Percentiles rank a stretch among this genome's conserved stretches.
These are phyloP conservation scores for Lactifluus volemus DNA, from an alignment of 768 basidiomycete genomes.

Conservation along the genomic window DNA sequence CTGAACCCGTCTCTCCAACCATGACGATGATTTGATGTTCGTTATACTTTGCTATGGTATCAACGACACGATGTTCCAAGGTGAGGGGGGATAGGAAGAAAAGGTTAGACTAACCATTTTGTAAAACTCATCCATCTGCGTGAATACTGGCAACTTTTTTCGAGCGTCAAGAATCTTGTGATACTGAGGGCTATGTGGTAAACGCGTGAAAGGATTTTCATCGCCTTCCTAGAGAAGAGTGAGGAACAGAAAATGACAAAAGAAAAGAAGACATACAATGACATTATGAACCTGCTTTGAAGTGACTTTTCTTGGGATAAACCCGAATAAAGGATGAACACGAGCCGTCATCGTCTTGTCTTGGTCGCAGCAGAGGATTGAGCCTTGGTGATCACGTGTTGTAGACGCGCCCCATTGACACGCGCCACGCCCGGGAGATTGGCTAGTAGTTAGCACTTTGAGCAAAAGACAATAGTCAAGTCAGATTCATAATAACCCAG, in stretches of 20 bases:
- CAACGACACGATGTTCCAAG: slow-evolving; percentile 24
- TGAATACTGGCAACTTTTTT: slow-evolving; percentile 84
- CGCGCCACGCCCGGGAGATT: slow-evolving; percentile 14
- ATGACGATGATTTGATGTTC: slow-evolving; percentile 82
- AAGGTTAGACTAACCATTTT: slow-evolving; percentile 55
- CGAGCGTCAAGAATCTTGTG: slow-evolving; percentile 77
- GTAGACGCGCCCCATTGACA: neutral
- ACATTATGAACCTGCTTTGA: slow-evolving; percentile 32
- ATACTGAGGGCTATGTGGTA: slow-evolving; percentile 69
- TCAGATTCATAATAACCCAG: slow-evolving; percentile 16
- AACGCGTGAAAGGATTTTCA: slow-evolving; percentile 82
- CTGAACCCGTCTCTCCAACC: slow-evolving; percentile 92
- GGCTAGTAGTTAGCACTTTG: neutral
- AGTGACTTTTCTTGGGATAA: slow-evolving; percentile 36
- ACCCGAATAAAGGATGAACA: slow-evolving; percentile 34
- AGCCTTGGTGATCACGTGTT: neutral
- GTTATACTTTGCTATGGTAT: slow-evolving; percentile 43
- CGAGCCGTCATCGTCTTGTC: neutral
- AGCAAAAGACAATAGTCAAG: slow-evolving; percentile 13
- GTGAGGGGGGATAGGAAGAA: neutral
- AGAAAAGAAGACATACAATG: slow-evolving; percentile 29
- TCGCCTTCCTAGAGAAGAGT: slow-evolving; percentile 51
- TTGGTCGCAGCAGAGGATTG: neutral
- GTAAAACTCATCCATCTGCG: slow-evolving; percentile 90
- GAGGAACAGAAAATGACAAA: neutral